A percentile compares a stretch with the other conserved stretches of the same genome.
These are phyloP conservation scores for Delonix regia DNA, from an alignment of 306 rosid species.

Conservation along the genomic window DNA sequence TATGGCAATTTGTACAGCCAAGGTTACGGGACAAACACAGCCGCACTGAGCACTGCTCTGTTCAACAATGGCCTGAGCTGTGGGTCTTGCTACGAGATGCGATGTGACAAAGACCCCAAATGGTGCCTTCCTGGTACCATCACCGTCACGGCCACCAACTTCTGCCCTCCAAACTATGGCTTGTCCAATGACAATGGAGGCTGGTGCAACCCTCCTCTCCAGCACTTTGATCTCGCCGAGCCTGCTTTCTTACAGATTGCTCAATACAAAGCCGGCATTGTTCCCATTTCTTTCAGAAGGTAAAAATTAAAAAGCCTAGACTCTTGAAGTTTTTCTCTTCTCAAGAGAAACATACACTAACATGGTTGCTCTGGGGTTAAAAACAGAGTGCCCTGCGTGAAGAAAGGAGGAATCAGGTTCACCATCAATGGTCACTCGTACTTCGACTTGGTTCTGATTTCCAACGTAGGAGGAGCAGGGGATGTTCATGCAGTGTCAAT, in stretches of 20 bases:
- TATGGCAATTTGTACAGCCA: slow-evolving; percentile 53
- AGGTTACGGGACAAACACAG: slow-evolving; percentile 55
- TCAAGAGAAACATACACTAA: neutral
- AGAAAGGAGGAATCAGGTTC: slow-evolving; percentile 54
- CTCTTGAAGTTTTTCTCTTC: neutral
- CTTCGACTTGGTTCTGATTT: slow-evolving; percentile 54
- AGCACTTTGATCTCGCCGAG: slow-evolving; percentile 55
- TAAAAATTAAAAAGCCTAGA: neutral
- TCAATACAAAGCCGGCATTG: slow-evolving; percentile 53
- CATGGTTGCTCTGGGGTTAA: slow-evolving; percentile 1
- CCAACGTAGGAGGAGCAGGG: slow-evolving; percentile 63
- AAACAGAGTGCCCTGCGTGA: slow-evolving; percentile 53
- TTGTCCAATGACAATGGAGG: slow-evolving; percentile 40
- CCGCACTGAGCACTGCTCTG: slow-evolving; percentile 52
- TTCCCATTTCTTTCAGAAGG: slow-evolving; percentile 53
- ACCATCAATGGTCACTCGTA: slow-evolving; percentile 58
- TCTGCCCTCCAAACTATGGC: slow-evolving; percentile 44
- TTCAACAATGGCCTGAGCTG: slow-evolving; percentile 55
- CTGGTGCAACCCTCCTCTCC: slow-evolving; percentile 58
- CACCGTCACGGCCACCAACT: slow-evolving; percentile 52
- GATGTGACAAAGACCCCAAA: slow-evolving; percentile 51
- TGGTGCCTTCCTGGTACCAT: slow-evolving; percentile 55
- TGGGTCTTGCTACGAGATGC: slow-evolving; percentile 52
- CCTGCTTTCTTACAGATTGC: slow-evolving; percentile 55
- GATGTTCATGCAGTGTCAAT: slow-evolving; percentile 52